Evolutionary conservation across 495 filamentous ascomycete species (phyloP).

Genomic region (Hyaloscypha finlandica): DNA sequence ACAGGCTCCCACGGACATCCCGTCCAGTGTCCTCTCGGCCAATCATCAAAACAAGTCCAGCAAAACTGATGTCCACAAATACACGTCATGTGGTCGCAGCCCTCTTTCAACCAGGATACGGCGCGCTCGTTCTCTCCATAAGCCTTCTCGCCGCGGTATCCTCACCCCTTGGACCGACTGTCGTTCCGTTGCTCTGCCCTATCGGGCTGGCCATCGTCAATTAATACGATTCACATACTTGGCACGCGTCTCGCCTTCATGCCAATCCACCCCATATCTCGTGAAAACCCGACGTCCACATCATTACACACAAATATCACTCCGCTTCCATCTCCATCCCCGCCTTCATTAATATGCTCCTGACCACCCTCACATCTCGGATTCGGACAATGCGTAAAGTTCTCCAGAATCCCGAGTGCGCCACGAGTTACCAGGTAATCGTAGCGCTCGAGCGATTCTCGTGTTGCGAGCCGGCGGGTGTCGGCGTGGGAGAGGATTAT

Average conservation of each 20-base stretch:
- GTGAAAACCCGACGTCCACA: not conserved
- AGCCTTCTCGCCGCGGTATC: not conserved
- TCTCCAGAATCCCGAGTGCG: not conserved
- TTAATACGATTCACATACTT: not conserved
- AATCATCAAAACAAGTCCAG: not conserved
- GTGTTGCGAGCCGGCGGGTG: not conserved
- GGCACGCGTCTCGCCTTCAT: not conserved
- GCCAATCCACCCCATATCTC: not conserved
- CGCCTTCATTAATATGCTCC: not conserved
- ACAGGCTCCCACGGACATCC: not conserved
- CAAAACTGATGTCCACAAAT: not conserved
- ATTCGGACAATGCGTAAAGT: not conserved
- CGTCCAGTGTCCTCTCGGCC: not conserved
- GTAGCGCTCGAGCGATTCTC: not conserved
- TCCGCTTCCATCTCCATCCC: not conserved
- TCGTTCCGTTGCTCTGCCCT: not conserved
- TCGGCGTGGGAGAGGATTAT: not conserved
- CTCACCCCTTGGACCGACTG: not conserved
- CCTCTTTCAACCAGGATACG: not conserved
- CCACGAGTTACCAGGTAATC: not conserved
- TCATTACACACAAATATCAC: not conserved
- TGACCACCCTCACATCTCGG: not conserved
- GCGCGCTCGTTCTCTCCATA: not conserved
- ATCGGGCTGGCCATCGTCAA: not conserved
- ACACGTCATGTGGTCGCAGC: not conserved